Evolutionary conservation across 768 basidiomycete genomes (phyloP).

Genomic region (Suillus discolor): DNA sequence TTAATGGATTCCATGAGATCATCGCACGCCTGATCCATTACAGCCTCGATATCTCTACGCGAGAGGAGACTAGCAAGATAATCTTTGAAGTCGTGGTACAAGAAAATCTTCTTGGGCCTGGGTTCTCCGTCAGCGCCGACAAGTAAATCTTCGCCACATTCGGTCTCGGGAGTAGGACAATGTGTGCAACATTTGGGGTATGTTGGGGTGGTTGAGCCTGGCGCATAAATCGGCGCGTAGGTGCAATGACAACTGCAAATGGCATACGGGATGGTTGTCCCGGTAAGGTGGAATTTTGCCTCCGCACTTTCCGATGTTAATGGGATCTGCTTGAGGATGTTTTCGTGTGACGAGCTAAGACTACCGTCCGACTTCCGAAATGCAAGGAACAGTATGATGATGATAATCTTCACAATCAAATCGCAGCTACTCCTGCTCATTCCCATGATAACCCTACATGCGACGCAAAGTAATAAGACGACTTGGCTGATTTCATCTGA

Average conservation of each 20-base stretch:
- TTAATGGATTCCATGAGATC: background rate
- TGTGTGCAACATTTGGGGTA: background rate
- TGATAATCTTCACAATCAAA: slow-evolving; percentile 5
- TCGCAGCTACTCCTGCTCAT: slow-evolving; percentile 12
- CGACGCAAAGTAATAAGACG: background rate
- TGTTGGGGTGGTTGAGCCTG: background rate
- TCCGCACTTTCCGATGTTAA: background rate
- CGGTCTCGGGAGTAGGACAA: background rate
- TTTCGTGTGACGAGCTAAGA: slow-evolving; percentile 2
- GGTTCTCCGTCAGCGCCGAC: background rate
- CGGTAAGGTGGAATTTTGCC: background rate
- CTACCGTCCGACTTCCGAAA: background rate
- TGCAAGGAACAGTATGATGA: background rate
- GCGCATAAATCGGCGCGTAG: background rate
- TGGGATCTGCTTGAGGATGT: background rate
- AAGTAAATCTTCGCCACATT: background rate
- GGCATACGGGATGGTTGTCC: background rate
- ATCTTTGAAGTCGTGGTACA: slow-evolving; percentile 11
- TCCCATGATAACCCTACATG: slow-evolving; percentile 16
- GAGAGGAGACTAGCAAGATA: slow-evolving; percentile 2
- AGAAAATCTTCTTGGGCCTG: background rate
- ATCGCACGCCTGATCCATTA: background rate
- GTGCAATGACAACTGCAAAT: slow-evolving; percentile 10
- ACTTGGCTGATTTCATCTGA: background rate
- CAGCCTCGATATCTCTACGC: background rate